Evolutionary conservation across 2,329 filamentous ascomycete species (phyloP), one percentile per base, ranked within the genome.

Genomic region (Aspergillus candidus): DNA sequence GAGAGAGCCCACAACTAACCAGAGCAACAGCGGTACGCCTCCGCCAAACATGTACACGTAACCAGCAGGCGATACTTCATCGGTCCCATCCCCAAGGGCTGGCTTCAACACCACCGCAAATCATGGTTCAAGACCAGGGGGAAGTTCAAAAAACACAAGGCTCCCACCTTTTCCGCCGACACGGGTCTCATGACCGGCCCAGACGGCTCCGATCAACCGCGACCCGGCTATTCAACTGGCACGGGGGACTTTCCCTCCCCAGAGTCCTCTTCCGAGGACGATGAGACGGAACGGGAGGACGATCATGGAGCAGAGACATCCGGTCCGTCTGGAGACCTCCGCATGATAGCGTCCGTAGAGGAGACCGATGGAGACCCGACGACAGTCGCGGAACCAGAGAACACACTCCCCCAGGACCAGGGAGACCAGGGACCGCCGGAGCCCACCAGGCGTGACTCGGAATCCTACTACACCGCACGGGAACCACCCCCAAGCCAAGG

Each of bases 31-130:
- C 74, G 78, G 67, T 77, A 84, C 71, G 76, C 78, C 38, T 79
- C 76, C 35, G 72, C 78, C 17, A 72, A 78, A 47, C 80, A 84
- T 56, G 64, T 84, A 33, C 74, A 83, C 62, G 66, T 80, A 52
- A 83, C 80, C 6, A 78, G 73, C 40, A 72, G 76, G 43, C 76
- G 80, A 43, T 77, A 76, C 63, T 84, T 84, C 63, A 80, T 84
- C 46, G 80, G 80, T 1, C 80, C 80, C 31, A 79, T 83, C 31
- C 80, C 80, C 35, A 76, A 79, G 54, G 79, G 77, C 44, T 84
- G 80, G 80, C 70, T 83, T 42, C 78, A 77, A 53, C 77, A 74
- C 48, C 77, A 83, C 59, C 72, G 79, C 41, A 80, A 79, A 54
- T 73, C 77, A 46, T 83, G 80, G 80, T 83, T 82, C 63, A 76